phyloP scores from a whole-genome alignment of 139 green algal species.

The Chlorella sp. region DNA sequence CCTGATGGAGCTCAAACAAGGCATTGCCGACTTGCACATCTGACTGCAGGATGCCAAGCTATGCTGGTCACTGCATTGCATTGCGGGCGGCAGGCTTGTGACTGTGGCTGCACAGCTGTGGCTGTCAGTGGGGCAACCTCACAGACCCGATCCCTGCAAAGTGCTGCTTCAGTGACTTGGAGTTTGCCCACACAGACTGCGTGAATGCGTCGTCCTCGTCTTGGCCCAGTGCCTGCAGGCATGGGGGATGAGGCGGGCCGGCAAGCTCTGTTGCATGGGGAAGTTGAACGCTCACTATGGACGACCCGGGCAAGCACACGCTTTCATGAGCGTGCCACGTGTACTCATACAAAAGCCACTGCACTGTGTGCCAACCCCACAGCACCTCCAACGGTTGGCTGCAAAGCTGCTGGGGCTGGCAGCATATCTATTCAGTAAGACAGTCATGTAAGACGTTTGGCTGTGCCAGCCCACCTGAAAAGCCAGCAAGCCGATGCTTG shows the following conservation, averaged over 20 bases:
- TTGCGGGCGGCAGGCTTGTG: too few relatives aligned
- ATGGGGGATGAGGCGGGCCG: not conserved
- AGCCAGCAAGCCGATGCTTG: not conserved
- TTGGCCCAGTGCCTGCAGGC: slow-evolving; percentile 47
- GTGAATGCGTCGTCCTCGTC: slow-evolving; percentile 71
- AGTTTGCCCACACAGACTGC: slow-evolving; percentile 62
- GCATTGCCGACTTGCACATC: too few relatives aligned
- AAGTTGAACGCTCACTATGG: not conserved
- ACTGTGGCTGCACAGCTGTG: too few relatives aligned
- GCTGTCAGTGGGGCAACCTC: too few relatives aligned
- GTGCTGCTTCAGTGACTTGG: slow-evolving; percentile 64
- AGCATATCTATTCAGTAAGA: too few relatives aligned
- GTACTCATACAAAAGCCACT: not conserved
- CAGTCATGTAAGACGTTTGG: not conserved
- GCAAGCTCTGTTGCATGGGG: not conserved
- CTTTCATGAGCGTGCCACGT: not conserved
- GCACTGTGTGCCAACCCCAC: not conserved
- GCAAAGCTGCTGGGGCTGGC: too few relatives aligned
- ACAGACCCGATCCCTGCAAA: slow-evolving; percentile 68
- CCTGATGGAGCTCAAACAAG: too few relatives aligned
- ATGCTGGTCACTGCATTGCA: too few relatives aligned
- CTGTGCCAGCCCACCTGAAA: not conserved
- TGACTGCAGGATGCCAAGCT: too few relatives aligned
- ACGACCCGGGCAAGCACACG: too few relatives aligned
- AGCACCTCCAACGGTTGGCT: not conserved